A percentile compares a stretch with the other conserved stretches of the same genome.
phyloP scores from a whole-genome alignment of 768 basidiomycete species.

The Naganishia vishniacii region DNA sequence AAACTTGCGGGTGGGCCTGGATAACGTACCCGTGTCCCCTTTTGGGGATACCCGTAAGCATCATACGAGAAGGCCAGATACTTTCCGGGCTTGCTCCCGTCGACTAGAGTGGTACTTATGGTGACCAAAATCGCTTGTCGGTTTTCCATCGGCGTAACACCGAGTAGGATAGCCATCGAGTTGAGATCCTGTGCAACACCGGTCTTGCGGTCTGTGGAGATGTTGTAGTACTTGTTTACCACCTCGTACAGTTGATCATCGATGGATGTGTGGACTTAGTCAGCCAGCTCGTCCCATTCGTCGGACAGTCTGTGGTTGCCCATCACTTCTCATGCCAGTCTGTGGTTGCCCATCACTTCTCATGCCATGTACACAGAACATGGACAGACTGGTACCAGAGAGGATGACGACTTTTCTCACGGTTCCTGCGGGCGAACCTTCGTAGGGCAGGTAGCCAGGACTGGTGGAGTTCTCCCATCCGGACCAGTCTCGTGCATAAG shows the following conservation, averaged over 20 bases:
- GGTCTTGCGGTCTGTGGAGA: slow-evolving; percentile 18
- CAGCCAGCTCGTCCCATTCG: neutral
- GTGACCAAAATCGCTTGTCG: slow-evolving; percentile 11
- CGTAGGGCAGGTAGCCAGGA: slow-evolving; percentile 15
- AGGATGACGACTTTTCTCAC: slow-evolving; percentile 2
- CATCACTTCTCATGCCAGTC: no score
- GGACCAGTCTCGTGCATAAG: slow-evolving; percentile 11
- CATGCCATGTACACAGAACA: slow-evolving; percentile 2
- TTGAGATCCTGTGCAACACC: slow-evolving; percentile 6
- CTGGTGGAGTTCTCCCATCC: slow-evolving; percentile 9
- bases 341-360: no score
- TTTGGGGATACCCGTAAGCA: slow-evolving; percentile 10
- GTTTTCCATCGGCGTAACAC: neutral
- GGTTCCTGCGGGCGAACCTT: slow-evolving; percentile 8
- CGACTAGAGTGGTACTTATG: neutral
- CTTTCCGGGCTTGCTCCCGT: slow-evolving; percentile 6
- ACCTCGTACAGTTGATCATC: slow-evolving; percentile 1
- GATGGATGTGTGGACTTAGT: slow-evolving; percentile 3
- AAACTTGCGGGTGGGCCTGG: no score
- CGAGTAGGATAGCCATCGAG: slow-evolving; percentile 7
- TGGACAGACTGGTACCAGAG: slow-evolving; percentile 15
- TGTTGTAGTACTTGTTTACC: slow-evolving; percentile 5
- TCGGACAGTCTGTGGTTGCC: neutral
- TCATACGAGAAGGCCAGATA: slow-evolving; percentile 5
- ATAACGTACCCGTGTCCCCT: neutral